phyloP scores from a whole-genome alignment of 208 protist species.

The Trichomonas vaginalis region DNA sequence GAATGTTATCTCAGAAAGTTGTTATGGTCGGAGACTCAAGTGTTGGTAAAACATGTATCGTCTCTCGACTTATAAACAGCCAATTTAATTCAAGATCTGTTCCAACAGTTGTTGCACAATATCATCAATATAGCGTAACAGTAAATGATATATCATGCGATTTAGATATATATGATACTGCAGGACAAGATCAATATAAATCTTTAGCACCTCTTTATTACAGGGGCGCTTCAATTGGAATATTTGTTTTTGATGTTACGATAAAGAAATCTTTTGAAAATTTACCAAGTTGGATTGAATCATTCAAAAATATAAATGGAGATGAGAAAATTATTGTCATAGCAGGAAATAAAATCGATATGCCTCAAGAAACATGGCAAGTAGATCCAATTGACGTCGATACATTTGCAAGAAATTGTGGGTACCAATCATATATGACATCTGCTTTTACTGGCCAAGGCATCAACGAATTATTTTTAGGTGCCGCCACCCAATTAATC shows the following conservation, averaged over 20 bases:
- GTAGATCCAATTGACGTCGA: too few species aligned
- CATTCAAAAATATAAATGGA: constrained; percentile 77
- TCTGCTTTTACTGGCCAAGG: neutral
- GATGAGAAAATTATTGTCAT: too few species aligned
- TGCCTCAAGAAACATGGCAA: too few species aligned
- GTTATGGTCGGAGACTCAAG: neutral
- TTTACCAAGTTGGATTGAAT: constrained; percentile 61
- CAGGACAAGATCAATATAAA: constrained; percentile 69
- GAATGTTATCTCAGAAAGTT: neutral
- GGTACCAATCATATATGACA: too few species aligned
- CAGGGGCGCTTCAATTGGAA: constrained; percentile 84
- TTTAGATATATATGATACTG: constrained; percentile 35
- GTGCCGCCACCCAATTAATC: too few species aligned
- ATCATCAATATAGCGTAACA: neutral
- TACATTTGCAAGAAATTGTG: too few species aligned
- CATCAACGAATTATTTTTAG: neutral
- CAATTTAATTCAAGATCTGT: neutral
- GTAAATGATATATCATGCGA: neutral
- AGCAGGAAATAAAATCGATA: too few species aligned
- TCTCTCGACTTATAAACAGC: neutral
- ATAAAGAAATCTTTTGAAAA: constrained; percentile 42
- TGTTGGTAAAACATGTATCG: neutral
- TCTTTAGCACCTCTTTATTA: constrained; percentile 68
- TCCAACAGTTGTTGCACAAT: neutral
- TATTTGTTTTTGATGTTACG: constrained; percentile 61